phyloP scores from a whole-genome alignment of 2,329 filamentous ascomycete genomes.

The Emmonsiellopsis sp. region DNA sequence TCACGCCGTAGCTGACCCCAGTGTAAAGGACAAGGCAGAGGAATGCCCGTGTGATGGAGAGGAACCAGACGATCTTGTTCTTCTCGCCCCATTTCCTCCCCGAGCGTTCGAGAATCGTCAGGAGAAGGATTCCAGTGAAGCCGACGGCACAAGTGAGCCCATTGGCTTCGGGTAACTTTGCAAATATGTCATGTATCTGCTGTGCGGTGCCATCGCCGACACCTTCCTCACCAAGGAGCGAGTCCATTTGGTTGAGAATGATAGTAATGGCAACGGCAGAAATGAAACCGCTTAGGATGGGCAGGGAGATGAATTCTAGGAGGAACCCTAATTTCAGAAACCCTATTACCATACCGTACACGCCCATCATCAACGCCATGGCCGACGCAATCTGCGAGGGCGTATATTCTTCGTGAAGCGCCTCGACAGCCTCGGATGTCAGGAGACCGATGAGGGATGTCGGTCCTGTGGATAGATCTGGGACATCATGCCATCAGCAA shows the following conservation, averaged over 20 bases:
- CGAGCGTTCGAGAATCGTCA: constrained; percentile 47
- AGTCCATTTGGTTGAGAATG: constrained; percentile 53
- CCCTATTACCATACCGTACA: constrained; percentile 50
- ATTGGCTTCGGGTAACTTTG: constrained; percentile 49
- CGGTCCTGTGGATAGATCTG: constrained; percentile 48
- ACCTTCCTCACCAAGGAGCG: constrained; percentile 46
- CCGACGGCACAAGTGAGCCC: constrained; percentile 49
- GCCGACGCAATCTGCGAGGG: constrained; percentile 50
- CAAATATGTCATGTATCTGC: constrained; percentile 51
- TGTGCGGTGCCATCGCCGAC: constrained; percentile 44
- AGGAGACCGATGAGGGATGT: constrained; percentile 56
- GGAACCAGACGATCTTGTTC: constrained; percentile 48
- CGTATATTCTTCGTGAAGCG: constrained; percentile 43
- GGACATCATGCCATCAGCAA: constrained; percentile 3
- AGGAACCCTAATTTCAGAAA: constrained; percentile 55
- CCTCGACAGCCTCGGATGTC: constrained; percentile 37
- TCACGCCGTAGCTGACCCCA: constrained; percentile 53
- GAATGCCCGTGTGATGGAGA: constrained; percentile 52
- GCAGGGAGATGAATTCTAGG: constrained; percentile 56
- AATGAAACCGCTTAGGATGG: constrained; percentile 56
- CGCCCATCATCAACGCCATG: constrained; percentile 54
- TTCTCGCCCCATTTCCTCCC: constrained; percentile 51
- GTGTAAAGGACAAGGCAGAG: constrained; percentile 53
- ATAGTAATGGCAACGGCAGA: constrained; percentile 57
- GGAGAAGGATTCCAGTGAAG: constrained; percentile 47